A percentile compares a stretch with the other conserved stretches of the same genome.
phyloP scores from a whole-genome alignment of 2,329 filamentous ascomycete genomes.

The Neofusicoccum laricinum region DNA sequence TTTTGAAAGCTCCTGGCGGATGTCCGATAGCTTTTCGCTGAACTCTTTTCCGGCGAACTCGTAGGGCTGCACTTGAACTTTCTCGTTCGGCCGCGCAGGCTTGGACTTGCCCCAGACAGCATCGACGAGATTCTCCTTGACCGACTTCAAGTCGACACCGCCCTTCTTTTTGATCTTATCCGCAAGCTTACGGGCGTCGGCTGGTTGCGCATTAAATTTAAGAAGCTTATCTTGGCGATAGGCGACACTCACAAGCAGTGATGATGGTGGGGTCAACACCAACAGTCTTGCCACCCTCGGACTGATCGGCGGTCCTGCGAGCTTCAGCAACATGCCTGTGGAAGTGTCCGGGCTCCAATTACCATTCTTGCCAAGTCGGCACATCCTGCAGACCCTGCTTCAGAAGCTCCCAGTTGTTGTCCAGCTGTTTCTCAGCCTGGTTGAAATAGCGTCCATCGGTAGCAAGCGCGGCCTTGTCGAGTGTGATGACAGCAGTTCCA shows the following conservation, averaged over 20 bases:
- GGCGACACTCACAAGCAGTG: conserved; percentile 55
- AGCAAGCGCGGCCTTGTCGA: conserved; percentile 81
- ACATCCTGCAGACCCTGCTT: conserved; percentile 94
- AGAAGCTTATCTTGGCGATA: neutral
- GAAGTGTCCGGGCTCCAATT: conserved; percentile 26
- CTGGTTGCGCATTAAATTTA: conserved; percentile 26
- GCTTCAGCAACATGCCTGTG: neutral
- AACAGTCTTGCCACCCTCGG: conserved; percentile 81
- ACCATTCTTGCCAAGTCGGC: conserved; percentile 97
- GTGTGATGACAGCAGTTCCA: conserved; percentile 84
- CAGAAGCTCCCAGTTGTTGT: conserved; percentile 84
- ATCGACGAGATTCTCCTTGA: conserved; percentile 86
- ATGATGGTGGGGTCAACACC: conserved; percentile 89
- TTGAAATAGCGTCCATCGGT: conserved; percentile 99
- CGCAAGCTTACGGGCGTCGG: conserved; percentile 69
- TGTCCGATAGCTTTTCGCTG: conserved; percentile 75
- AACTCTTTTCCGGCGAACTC: conserved; percentile 81
- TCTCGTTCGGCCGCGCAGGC: conserved; percentile 72
- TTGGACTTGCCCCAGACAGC: conserved; percentile 76
- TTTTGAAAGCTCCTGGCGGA: conserved; percentile 89
- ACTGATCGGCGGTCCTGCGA: conserved; percentile 68
- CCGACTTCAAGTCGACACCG: conserved; percentile 69
- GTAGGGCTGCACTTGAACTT: conserved; percentile 67
- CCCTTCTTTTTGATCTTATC: conserved; percentile 87
- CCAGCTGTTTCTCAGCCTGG: conserved; percentile 86